Evolutionary conservation across 2,329 filamentous ascomycete species (phyloP), one percentile per base, ranked within the genome.

Genomic region (Ophiocordyceps camponoti-floridani): DNA sequence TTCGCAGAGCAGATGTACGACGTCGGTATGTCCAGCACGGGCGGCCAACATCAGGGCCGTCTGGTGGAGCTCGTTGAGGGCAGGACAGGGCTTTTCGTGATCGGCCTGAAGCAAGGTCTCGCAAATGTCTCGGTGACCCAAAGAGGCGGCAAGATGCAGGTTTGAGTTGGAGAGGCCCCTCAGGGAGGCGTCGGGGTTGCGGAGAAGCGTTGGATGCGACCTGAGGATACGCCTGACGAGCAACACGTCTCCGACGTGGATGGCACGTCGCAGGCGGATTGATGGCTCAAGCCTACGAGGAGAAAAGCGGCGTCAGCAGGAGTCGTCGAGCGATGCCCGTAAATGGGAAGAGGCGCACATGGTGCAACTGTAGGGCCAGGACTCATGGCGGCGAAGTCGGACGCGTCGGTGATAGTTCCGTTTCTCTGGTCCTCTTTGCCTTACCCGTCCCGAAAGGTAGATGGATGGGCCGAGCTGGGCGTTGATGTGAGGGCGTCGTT

Each of bases 41-140:
- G 83, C 76, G 11, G 86, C 86, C 3, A 91, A 70, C 75, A 89
- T 87, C 43, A 94, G 68, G 0, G 86, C 80, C 0, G 86, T 93
- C 56, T 89, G 80, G 55, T 84, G 77, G 49, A 79, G 71, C 53
- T 85, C 82, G 59, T 93, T 94, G 50, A 86, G 71, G 12, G 81
- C 82, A 28, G 87, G 77, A 43, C 77, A 77, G 5, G 70, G 72
- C n/a, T 67, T 59, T 59, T 94, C 85, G 59, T 94, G 86, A 46
- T 82, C 83, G 5, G 75, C 69, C n/a, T 73, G 66, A 49, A 93
- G 69, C 27, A 94, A 75, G 45, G 79, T 71, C 52, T 74, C 70
- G 57, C 76, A 80, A 52, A 91, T 80, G 42, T 77, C 65, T 8
- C 76, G 67, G 56, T 81, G 74, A 44, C 85, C 86, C 46, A 86